These are phyloP conservation scores for Phytophthora syringae DNA, from an alignment of 352 stramenopile species.

Conservation along the genomic window DNA sequence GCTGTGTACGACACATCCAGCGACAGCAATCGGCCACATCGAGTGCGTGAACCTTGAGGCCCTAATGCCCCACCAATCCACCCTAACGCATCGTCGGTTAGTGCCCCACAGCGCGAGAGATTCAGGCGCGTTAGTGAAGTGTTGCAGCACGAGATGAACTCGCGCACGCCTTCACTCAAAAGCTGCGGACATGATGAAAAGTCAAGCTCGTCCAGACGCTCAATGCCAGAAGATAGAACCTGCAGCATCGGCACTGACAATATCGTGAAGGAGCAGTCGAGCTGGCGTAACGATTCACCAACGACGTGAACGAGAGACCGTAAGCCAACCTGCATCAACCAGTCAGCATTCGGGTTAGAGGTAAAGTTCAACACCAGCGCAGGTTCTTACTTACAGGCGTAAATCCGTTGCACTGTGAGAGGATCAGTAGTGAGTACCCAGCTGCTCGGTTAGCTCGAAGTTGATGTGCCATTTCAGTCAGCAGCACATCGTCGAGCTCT, in stretches of 20 bases:
- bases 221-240: slow-evolving; percentile 74
- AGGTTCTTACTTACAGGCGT: slow-evolving; percentile 32
- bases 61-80: slow-evolving; percentile 75
- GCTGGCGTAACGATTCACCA: slow-evolving; percentile 45
- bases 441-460: slow-evolving; percentile 44
- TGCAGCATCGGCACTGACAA: slow-evolving; percentile 67
- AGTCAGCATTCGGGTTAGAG: not conserved
- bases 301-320: slow-evolving; percentile 72
- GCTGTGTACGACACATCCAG: slow-evolving; percentile 73
- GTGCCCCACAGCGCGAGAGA: slow-evolving; percentile 56
- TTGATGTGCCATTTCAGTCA: slow-evolving; percentile 70
- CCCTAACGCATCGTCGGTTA: slow-evolving; percentile 78
- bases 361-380: not conserved
- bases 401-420: slow-evolving; percentile 65
- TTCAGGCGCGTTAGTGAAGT: slow-evolving; percentile 59
- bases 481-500: slow-evolving; percentile 60
- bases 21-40: slow-evolving; percentile 65
- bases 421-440: slow-evolving; percentile 56
- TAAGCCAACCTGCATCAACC: slow-evolving; percentile 62
- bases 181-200: slow-evolving; percentile 68
- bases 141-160: slow-evolving; percentile 80
- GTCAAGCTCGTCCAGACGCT: slow-evolving; percentile 57
- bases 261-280: slow-evolving; percentile 60
- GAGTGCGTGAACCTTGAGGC: slow-evolving; percentile 66
- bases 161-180: slow-evolving; percentile 59